Evolutionary conservation across 1,284 basidiomycete species (phyloP), one percentile per base, ranked within the genome.

Genomic region (Cystobasidium pallidum): DNA sequence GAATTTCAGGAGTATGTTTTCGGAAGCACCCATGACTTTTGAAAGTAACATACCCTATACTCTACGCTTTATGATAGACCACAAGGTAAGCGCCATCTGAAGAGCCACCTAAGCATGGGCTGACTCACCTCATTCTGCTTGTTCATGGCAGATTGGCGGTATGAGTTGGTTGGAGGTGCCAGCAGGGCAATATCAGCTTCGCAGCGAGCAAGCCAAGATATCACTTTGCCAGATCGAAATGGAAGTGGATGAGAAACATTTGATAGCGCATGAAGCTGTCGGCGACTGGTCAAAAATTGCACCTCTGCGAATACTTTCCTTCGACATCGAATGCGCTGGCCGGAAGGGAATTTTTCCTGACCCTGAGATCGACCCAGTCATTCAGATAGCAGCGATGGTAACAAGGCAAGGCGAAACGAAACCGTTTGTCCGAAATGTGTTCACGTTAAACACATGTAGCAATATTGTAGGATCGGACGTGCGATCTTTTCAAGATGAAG

Each of bases 131-230:
- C n/a, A n/a, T n/a, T n/a, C n/a, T n/a, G n/a, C n/a, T n/a, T n/a
- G n/a, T n/a, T 6, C 8, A 75, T 94, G 91, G 87, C 96, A 94
- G 91, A 87, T 97, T 26, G 88, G 94, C 52, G 94, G 94, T 2
- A 97, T 97, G 94, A 97, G 95, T 79, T 97, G 94, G 94, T 89
- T 97, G 49, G 92, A 96, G 81, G 83, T 93, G 21, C 89, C 90
- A 1, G 87, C 88, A 0, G 90, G 91, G 1, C 88, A 87, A 76
- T 97, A 96, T 78, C 83, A 84, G 19, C 77, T 94, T 10, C 74
- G 88, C 19, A 77, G 84, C 0, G 83, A 81, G 8, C 83, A 84
- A 36, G 84, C 85, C 36, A 90, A 88, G 79, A 85, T 85, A 52
- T 94, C 93, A 0, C 85, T 85, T 49, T 96, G 92, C 80, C 94